Evolutionary conservation across 139 green algal genomes (phyloP).

Genomic region (Chlorella sp.): DNA sequence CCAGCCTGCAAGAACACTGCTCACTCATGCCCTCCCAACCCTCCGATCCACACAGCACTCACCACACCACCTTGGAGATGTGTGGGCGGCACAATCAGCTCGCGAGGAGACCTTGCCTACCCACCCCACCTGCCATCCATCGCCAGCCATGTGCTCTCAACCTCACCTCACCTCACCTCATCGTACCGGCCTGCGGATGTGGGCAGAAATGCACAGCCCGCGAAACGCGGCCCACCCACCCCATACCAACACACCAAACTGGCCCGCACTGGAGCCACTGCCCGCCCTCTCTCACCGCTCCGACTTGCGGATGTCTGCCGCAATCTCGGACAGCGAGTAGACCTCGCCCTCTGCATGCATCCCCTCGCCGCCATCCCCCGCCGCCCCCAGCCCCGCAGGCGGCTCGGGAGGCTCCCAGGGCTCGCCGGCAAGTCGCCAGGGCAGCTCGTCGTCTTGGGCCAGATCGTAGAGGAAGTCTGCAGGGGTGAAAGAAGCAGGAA

Average conservation of each 20-base stretch:
- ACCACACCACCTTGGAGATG: not conserved
- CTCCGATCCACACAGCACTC: too few relatives aligned
- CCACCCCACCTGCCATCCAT: not conserved
- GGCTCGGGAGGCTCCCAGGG: not conserved
- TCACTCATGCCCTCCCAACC: not conserved
- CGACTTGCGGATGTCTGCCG: not conserved
- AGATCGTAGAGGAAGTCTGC: conserved; percentile 26
- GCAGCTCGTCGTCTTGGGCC: conserved; percentile 12
- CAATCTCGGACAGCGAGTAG: not conserved
- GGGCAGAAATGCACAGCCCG: not conserved
- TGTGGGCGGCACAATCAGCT: not conserved
- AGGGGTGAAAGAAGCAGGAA: not conserved
- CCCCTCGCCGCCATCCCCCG: not conserved
- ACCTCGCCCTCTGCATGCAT: not conserved
- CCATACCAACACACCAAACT: too few relatives aligned
- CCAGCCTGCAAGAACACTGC: not conserved
- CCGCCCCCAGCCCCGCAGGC: not conserved
- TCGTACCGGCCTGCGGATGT: not conserved
- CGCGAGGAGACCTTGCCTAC: not conserved
- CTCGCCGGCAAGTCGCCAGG: not conserved
- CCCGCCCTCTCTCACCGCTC: not conserved
- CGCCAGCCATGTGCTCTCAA: not conserved
- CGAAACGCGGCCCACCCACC: too few relatives aligned
- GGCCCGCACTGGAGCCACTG: too few relatives aligned
- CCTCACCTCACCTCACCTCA: too few relatives aligned